Evolutionary conservation across 306 rosid species (phyloP).

Genomic region (Vigna angularis): DNA sequence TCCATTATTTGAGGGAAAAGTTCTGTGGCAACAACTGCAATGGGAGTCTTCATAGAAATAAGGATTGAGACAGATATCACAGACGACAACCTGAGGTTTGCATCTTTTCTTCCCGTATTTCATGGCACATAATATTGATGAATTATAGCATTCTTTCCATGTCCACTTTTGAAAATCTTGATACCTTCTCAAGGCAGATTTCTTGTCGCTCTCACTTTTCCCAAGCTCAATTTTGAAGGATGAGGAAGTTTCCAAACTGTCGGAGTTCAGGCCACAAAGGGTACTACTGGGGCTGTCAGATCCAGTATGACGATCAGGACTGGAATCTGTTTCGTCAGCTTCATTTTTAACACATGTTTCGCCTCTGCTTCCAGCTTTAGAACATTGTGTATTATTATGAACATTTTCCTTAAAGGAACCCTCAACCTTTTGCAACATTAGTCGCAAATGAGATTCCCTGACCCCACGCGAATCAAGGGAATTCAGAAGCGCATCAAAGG

Average conservation of each 20-base stretch:
- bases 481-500: conserved; percentile 73
- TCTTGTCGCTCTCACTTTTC: conserved; percentile 81
- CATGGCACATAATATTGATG: conserved; percentile 65
- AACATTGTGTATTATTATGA: conserved; percentile 54
- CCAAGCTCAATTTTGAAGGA: conserved; percentile 92
- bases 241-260: conserved; percentile 65
- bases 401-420: conserved; percentile 76
- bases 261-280: conserved; percentile 72
- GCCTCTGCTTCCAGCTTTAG: conserved; percentile 48
- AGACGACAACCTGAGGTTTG: conserved; percentile 65
- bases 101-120: conserved; percentile 79
- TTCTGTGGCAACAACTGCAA: conserved; percentile 79
- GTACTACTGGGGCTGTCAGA: conserved; percentile 90
- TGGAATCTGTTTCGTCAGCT: conserved; percentile 63
- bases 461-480: conserved; percentile 89
- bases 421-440: conserved; percentile 91
- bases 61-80: conserved; percentile 70
- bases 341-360: conserved; percentile 61
- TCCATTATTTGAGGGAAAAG: conserved; percentile 55
- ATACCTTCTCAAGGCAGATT: conserved; percentile 78
- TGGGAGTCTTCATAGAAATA: conserved; percentile 76
- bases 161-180: conserved; percentile 91
- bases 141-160: conserved; percentile 80
- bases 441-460: conserved; percentile 92
- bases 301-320: conserved; percentile 58